phyloP scores from a whole-genome alignment of 1,139 yeast genomes.

The Sugiyamaella xylanicola region DNA sequence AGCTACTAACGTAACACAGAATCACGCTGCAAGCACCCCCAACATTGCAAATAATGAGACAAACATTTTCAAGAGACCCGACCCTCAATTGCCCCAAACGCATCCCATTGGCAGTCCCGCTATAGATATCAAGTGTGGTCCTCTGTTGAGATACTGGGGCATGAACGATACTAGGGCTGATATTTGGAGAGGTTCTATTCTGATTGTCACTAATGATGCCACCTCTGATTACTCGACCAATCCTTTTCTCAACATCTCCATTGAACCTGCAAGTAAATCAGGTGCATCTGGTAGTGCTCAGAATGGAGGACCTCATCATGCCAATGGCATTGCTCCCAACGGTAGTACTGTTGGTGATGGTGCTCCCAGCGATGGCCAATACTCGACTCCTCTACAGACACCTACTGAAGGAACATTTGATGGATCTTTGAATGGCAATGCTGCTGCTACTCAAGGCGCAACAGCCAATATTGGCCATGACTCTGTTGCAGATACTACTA shows the following conservation, averaged over 20 bases:
- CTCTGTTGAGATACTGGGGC: constrained; percentile 67
- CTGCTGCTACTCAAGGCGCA: not conserved
- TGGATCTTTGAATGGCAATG: not conserved
- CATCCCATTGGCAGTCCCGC: constrained; percentile 37
- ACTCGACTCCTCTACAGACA: not conserved
- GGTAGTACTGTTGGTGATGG: not conserved
- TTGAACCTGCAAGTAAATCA: constrained; percentile 4
- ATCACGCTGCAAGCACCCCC: constrained; percentile 2
- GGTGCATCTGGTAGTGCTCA: too few relatives aligned
- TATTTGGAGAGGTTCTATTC: constrained; percentile 64
- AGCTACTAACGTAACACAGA: not conserved
- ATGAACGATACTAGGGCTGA: constrained; percentile 52
- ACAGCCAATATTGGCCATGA: not conserved
- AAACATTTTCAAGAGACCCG: constrained; percentile 9
- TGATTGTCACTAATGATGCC: constrained; percentile 58
- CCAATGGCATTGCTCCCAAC: too few relatives aligned
- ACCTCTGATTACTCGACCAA: constrained; percentile 35
- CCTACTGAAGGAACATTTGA: not conserved
- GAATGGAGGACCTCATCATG: too few relatives aligned
- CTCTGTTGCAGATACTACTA: not conserved
- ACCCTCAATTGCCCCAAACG: constrained; percentile 20
- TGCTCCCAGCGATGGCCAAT: not conserved
- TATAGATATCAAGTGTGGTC: constrained; percentile 71
- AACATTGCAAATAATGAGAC: not conserved
- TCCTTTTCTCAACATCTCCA: constrained; percentile 23